Evolutionary conservation across 2,329 filamentous ascomycete species (phyloP).

Genomic region (Fusarium falciforme): DNA sequence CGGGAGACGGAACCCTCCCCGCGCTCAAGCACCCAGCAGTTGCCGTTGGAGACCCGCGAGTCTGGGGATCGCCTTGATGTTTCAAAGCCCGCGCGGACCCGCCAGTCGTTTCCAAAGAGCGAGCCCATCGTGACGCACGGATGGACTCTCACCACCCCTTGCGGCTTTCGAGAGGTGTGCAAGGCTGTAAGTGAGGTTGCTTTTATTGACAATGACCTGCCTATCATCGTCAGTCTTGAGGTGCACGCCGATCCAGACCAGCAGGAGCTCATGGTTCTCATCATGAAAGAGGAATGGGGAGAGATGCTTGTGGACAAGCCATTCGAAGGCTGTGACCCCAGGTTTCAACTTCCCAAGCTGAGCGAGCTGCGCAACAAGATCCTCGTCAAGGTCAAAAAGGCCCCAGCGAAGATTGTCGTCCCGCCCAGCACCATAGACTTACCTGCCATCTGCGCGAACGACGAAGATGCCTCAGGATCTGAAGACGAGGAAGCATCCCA

Average conservation of each 20-base stretch:
- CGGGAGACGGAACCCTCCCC: constrained; percentile 47
- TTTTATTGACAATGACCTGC: constrained; percentile 80
- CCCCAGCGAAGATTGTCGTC: constrained; percentile 50
- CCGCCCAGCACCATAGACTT: constrained; percentile 49
- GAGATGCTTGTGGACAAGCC: constrained; percentile 74
- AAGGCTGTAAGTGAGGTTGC: constrained; percentile 81
- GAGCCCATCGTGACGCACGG: constrained; percentile 87
- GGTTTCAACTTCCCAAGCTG: constrained; percentile 73
- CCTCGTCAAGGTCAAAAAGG: constrained; percentile 81
- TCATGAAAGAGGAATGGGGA: constrained; percentile 91
- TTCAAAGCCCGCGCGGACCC: constrained; percentile 38
- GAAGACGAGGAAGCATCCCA: constrained; percentile 55
- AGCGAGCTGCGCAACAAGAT: constrained; percentile 83
- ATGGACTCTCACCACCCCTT: constrained; percentile 86
- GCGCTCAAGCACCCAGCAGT: constrained; percentile 43
- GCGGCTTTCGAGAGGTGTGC: constrained; percentile 89
- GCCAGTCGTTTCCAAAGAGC: constrained; percentile 52
- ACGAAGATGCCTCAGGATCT: constrained; percentile 55
- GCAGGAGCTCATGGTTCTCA: constrained; percentile 91
- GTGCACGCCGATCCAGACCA: constrained; percentile 86
- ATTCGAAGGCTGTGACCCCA: constrained; percentile 62
- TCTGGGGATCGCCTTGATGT: constrained; percentile 50
- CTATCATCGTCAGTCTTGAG: constrained; percentile 92
- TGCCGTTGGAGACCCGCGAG: constrained; percentile 46
- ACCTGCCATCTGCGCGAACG: constrained; percentile 41